These are phyloP conservation scores for Puccinellia tenuiflora DNA, from an alignment of 176 grass and related monocot genomes.

Conservation along the genomic window DNA sequence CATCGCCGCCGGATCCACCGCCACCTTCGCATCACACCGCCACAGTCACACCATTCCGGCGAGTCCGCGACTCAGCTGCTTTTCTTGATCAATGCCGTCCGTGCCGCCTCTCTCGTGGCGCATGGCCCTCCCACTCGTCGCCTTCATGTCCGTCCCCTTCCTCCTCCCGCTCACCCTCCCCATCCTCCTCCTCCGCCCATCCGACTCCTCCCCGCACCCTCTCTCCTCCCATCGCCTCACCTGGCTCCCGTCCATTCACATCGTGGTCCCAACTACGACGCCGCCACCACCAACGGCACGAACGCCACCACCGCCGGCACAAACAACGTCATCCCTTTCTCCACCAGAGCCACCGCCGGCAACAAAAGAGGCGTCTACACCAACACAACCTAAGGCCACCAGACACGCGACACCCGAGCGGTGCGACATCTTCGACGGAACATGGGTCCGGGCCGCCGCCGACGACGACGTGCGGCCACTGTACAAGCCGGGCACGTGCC, in stretches of 20 bases:
- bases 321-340: not conserved
- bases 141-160: conserved; percentile 49
- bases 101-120: conserved; percentile 20
- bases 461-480: conserved; percentile 35
- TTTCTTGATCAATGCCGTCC: not conserved
- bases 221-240: conserved; percentile 17
- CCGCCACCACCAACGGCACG: not conserved
- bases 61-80: not conserved
- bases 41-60: not conserved
- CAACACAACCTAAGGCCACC: not conserved
- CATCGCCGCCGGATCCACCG: not conserved
- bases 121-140: conserved; percentile 24
- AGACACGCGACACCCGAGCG: not conserved
- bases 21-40: conserved; percentile 6
- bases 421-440: conserved; percentile 79
- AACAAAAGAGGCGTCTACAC: not conserved
- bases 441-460: conserved; percentile 58
- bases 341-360: not conserved
- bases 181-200: conserved; percentile 20
- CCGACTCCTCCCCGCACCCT: not conserved
- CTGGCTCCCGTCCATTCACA: conserved; percentile 19
- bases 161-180: conserved; percentile 39
- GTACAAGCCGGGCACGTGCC: conserved; percentile 69
- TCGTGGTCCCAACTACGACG: not conserved
- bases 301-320: not conserved